phyloP scores from a whole-genome alignment of 2,329 filamentous ascomycete species.

The Magnaporthales sp. region DNA sequence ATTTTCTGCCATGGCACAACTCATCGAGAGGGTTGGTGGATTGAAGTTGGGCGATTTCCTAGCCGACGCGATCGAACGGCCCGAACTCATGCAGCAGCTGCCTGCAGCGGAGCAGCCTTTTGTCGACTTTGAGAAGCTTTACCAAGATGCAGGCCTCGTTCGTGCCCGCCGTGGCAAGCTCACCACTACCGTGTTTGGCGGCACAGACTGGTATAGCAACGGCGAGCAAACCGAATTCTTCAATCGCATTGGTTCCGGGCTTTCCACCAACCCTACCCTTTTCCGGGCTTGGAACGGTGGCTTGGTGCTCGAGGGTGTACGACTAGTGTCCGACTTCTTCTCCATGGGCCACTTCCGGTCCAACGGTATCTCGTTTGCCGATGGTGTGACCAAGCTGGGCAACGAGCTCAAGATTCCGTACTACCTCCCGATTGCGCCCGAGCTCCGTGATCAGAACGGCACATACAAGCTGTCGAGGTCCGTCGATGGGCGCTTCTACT shows the following conservation, averaged over 20 bases:
- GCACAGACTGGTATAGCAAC: conserved; percentile 1
- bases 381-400: not conserved
- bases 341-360: conserved; percentile 5
- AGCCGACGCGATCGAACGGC: not conserved
- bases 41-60: not conserved
- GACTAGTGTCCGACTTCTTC: conserved; percentile 3
- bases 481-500: conserved; percentile 2
- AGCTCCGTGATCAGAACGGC: not conserved
- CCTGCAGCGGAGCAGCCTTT: not conserved
- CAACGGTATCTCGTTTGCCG: not conserved
- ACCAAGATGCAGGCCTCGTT: not conserved
- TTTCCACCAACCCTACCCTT: conserved; percentile 3
- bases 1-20: not conserved
- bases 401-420: conserved; percentile 4
- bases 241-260: conserved; percentile 1
- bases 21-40: not conserved
- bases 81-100: not conserved
- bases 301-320: not conserved
- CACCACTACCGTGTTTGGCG: not conserved
- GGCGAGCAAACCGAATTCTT: conserved; percentile 3
- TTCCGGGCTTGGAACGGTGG: conserved; percentile 3
- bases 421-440: conserved; percentile 2
- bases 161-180: conserved; percentile 1
- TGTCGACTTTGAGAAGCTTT: conserved; percentile 4
- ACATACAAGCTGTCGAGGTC: not conserved